Base-by-base conservation (phyloP, 257 asterid genomes). In the Solanum corneliomulleri region DNA sequence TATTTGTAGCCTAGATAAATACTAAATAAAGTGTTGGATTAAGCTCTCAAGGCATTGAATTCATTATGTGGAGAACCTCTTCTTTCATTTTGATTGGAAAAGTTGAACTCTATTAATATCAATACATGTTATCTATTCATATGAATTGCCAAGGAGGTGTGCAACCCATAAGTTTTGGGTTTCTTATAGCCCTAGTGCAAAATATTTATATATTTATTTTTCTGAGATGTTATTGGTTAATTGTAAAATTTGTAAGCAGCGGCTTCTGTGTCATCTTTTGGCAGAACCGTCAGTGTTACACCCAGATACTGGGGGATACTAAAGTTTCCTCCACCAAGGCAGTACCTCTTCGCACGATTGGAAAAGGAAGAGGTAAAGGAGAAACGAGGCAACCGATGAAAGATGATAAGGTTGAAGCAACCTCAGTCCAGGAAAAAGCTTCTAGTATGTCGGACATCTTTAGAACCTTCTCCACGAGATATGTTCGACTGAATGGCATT, bases 401-500 rank as follows among this genome's bases (percentile, higher is more conserved):
- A 87, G 94, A 89, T 41, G 91, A 89, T 77, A 91, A 82, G 89
- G 85, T 80, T 88, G 96, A 91, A 44, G 89, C 90, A 35, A 89
- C 64, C 85, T 87, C 91, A 69, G 92, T 87, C 33, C 91, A 88
- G 89, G 95, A 90, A 87, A 92, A 82, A 88, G 87, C 92, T 44
- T 85, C 93, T 77, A 86, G 87, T 86, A 86, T 89, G 47, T 23
- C 89, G n/a, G 97, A 94, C 60, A 87, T 90, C 77, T 87, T 91
- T 83, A 96, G 91, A 89, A 91, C 88, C 66, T 94, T 97, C 85
- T 88, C 88, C 87, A 94, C 94, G 8, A 93, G 95, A 77, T 95
- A 94, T 92, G 93, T 95, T 84, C 92, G 99, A 89, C 88, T 95
- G 49, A 95, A 97, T 89, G 99, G 99, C 66, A 90, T 97, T 88